Conservation (phyloP, 108 stramenopile genomes). For the Chaetoceros tenuissimus region DNA sequence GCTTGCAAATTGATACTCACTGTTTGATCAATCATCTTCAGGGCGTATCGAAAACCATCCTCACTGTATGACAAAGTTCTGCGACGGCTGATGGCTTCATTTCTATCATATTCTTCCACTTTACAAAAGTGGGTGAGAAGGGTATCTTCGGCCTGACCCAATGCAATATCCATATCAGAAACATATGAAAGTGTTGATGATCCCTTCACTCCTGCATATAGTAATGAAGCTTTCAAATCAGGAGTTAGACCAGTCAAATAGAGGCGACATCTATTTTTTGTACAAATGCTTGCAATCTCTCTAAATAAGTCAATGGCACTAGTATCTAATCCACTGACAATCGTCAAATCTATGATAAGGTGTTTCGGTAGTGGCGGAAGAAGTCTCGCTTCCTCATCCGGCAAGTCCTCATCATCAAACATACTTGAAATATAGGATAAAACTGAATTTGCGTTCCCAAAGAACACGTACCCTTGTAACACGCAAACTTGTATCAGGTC, state of each 20-base stretch:
- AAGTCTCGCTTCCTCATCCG: background rate
- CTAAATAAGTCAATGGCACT: slow-evolving; percentile 52
- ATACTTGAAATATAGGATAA: slow-evolving; percentile 36
- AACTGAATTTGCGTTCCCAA: slow-evolving; percentile 53
- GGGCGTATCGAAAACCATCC: slow-evolving; percentile 38
- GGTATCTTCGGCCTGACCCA: slow-evolving; percentile 72
- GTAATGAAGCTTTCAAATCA: slow-evolving; percentile 28
- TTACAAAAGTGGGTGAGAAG: slow-evolving; percentile 33
- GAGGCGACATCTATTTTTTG: slow-evolving; percentile 29
- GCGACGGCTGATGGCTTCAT: slow-evolving; percentile 8
- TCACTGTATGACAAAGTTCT: slow-evolving; percentile 15
- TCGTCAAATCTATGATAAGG: slow-evolving; percentile 51
- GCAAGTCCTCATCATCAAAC: slow-evolving; percentile 30
- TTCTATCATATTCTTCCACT: slow-evolving; percentile 20
- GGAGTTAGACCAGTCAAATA: slow-evolving; percentile 40
- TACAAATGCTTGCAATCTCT: slow-evolving; percentile 43
- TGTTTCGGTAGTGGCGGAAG: slow-evolving; percentile 33
- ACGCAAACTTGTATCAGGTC: slow-evolving; percentile 52
- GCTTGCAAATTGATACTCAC: background rate
- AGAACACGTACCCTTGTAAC: slow-evolving; percentile 61
- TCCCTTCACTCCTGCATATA: slow-evolving; percentile 31
- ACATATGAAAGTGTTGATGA: slow-evolving; percentile 30
- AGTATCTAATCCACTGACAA: slow-evolving; percentile 69
- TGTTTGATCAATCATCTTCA: slow-evolving; percentile 39
- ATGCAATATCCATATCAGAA: slow-evolving; percentile 40